Percentiles rank a stretch among this genome's conserved stretches.
These are phyloP conservation scores for Pythium utonaiense DNA, from an alignment of 352 stramenopile species.

Conservation along the genomic window DNA sequence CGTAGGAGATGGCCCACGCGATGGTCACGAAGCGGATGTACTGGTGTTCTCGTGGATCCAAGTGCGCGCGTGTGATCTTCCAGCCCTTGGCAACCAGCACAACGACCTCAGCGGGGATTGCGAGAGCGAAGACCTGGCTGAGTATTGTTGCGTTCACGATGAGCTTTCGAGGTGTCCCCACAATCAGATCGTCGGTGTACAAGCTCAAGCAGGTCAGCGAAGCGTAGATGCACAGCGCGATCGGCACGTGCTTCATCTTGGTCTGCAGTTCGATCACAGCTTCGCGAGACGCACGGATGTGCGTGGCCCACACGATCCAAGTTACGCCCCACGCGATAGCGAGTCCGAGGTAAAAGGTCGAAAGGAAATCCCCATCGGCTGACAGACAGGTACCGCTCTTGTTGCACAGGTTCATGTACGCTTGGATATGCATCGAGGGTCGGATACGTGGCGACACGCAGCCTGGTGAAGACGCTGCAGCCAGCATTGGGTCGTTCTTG, in stretches of 20 bases:
- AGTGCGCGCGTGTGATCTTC: conserved; percentile 56
- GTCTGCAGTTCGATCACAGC: conserved; percentile 46
- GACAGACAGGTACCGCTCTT: conserved; percentile 36
- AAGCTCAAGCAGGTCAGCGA: conserved; percentile 29
- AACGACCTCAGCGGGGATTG: conserved; percentile 43
- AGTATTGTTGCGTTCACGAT: conserved; percentile 36
- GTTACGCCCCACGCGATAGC: conserved; percentile 32
- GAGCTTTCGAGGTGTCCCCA: conserved; percentile 34
- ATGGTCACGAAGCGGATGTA: conserved; percentile 58
- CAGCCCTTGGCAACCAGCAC: conserved; percentile 65
- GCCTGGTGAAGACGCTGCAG: conserved; percentile 11
- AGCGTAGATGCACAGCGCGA: conserved; percentile 33
- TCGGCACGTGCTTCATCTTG: conserved; percentile 50
- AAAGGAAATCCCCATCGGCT: conserved; percentile 14
- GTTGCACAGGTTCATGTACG: conserved; percentile 53
- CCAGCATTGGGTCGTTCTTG: conserved; percentile 27
- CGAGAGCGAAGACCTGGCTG: conserved; percentile 39
- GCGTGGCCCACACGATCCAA: conserved; percentile 43
- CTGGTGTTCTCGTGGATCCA: conserved; percentile 42
- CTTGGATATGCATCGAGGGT: conserved; percentile 34
- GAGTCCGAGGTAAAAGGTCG: conserved; percentile 33
- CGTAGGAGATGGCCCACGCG: conserved; percentile 42
- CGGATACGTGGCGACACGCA: conserved; percentile 21
- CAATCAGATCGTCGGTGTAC: conserved; percentile 28
- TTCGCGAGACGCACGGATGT: conserved; percentile 41